Base-by-base conservation (phyloP, 2,329 filamentous ascomycete genomes). In the Neofusicoccum sp. region DNA sequence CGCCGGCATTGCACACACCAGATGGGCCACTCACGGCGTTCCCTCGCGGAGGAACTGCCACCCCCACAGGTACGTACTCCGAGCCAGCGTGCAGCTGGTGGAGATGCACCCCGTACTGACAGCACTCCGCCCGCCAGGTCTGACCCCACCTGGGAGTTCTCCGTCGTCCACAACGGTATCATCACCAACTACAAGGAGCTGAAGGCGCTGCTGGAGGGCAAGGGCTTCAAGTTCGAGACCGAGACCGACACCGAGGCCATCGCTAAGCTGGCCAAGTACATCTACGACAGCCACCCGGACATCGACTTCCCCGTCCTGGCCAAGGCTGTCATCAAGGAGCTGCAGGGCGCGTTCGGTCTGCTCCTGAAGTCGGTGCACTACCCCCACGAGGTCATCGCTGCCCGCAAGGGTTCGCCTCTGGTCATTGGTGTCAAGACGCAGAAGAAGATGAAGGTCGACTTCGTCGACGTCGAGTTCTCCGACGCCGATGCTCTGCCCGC, bases 111-210 rank as follows among this genome's bases (percentile, higher is more conserved):
- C 22, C 16, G 22, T 5, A 47, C 14, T 63, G 41, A 63, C 61
- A 43, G 41, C 45, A 44, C 52, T 49, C 48, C 60, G 29, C 47
- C 58, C 7, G 52, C 28, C 65, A 96, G 93, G 80, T 98, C 94
- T 69, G 95, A 99, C 79, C 87, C 90, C 72, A 91, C 83, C 74
- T 99, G 94, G 93, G 91, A 99, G 82, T 99, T 99, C 80, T 86
- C 92, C 69, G 89, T 99, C 72, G 95, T 98, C 66, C 95, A 99
- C 89, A 99, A 99, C 82, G 95, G 95, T 76, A 99, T 99, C 85
- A 99, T 99, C 81, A 99, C 95, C 84, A 99, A 99, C 87, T 99
- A 99, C 88, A 99, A 99, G 86, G 95, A 99, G 83, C 84, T 99
- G 73, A 97, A 94, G 88, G 92, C 90, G 67, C 88, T 99, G 67